A percentile compares a stretch with the other conserved stretches of the same genome.
Conservation (phyloP, 1,284 basidiomycete genomes). For the Cutaneotrichosporon mucoides region DNA sequence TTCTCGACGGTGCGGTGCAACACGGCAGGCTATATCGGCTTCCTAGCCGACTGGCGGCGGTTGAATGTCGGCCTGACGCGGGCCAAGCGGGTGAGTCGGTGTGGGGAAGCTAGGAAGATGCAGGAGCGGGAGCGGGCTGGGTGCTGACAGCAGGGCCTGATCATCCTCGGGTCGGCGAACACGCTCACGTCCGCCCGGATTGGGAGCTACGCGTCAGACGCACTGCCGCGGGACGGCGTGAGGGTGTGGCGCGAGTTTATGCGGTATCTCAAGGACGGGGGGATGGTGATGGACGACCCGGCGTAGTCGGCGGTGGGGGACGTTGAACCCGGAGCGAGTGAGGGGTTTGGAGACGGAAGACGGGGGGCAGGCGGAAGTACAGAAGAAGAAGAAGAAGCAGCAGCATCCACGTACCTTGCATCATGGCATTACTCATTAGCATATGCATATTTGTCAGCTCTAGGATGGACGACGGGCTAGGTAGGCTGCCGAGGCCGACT, state of each 20-base stretch:
- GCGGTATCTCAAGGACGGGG: slow-evolving; percentile 23
- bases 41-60: slow-evolving; percentile 79
- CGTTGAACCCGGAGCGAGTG: no score
- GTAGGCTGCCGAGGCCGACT: no score
- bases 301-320: neutral
- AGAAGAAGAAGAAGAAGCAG: neutral
- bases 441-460: neutral
- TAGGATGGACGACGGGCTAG: neutral
- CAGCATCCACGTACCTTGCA: neutral
- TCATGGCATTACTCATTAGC: neutral
- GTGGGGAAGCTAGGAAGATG: neutral
- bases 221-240: slow-evolving; percentile 34
- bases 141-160: slow-evolving; percentile 54
- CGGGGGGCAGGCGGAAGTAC: neutral
- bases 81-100: slow-evolving; percentile 57
- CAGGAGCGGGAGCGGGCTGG: neutral
- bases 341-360: neutral
- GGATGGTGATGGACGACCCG: slow-evolving; percentile 28
- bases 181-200: slow-evolving; percentile 56
- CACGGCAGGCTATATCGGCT: slow-evolving; percentile 67
- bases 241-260: slow-evolving; percentile 42
- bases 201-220: slow-evolving; percentile 19
- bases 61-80: slow-evolving; percentile 85
- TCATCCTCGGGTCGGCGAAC: slow-evolving; percentile 70
- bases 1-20: slow-evolving; percentile 88